Conservation (phyloP, 140 eudicot species). For the Anethum foeniculum region DNA sequence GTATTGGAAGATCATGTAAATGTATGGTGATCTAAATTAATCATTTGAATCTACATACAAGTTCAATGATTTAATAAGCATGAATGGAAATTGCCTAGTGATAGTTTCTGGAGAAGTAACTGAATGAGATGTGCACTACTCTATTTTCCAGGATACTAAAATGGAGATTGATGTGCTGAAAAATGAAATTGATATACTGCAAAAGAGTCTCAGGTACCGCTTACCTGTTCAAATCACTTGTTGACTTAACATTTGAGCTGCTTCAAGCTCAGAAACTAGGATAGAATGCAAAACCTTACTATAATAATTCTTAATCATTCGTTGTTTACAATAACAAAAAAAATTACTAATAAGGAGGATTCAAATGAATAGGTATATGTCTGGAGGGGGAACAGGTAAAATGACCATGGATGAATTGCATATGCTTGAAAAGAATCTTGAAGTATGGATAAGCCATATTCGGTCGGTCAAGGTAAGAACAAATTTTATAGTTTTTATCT, state of each 20-base stretch:
- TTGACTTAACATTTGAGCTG: background rate
- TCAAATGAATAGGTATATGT: conserved; percentile 41
- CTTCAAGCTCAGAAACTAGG: background rate
- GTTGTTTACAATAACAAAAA: background rate
- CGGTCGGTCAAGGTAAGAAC: conserved; percentile 72
- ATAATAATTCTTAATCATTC: background rate
- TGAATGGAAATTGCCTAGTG: background rate
- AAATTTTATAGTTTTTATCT: background rate
- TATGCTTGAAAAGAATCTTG: conserved; percentile 74
- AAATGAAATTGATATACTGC: conserved; percentile 70
- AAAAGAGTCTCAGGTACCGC: conserved; percentile 72
- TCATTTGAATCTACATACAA: background rate
- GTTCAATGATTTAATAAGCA: background rate
- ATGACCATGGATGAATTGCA: conserved; percentile 73
- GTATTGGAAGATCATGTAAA: background rate
- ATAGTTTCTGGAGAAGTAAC: background rate
- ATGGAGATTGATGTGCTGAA: conserved; percentile 65
- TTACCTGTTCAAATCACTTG: background rate
- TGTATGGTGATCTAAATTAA: background rate
- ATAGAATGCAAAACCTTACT: background rate
- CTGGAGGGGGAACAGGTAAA: conserved; percentile 70
- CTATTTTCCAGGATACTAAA: conserved; percentile 41
- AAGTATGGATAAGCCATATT: conserved; percentile 66
- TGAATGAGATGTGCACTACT: background rate
- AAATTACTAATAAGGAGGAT: background rate